Conservation (phyloP, 1,284 basidiomycete species). For the Earliella scabrosa region DNA sequence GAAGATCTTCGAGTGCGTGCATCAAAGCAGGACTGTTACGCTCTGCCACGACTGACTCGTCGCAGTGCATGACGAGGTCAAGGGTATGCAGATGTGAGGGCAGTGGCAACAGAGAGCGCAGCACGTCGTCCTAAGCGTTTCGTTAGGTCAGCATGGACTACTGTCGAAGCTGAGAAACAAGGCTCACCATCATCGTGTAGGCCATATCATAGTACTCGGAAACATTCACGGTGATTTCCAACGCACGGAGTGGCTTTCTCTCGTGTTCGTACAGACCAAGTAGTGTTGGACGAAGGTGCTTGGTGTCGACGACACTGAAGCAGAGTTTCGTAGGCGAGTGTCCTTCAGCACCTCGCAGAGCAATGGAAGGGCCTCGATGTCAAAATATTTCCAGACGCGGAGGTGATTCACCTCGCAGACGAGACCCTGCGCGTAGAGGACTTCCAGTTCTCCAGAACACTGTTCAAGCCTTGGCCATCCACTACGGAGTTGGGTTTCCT, state of each 20-base stretch:
- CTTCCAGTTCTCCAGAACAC: neutral
- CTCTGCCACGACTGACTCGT: too few species aligned
- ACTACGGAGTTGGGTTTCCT: neutral
- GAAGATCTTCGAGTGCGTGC: neutral
- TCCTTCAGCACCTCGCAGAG: neutral
- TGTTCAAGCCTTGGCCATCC: neutral
- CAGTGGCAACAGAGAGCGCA: neutral
- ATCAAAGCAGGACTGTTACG: neutral
- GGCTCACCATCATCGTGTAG: neutral
- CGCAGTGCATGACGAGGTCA: neutral
- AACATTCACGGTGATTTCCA: neutral
- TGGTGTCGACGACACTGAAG: neutral
- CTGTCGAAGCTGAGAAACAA: neutral
- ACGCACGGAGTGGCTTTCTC: neutral
- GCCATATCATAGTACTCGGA: neutral
- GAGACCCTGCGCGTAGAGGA: neutral
- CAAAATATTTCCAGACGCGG: neutral
- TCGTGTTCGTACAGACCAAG: neutral
- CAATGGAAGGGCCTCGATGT: neutral
- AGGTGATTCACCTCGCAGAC: neutral
- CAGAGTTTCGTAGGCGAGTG: neutral
- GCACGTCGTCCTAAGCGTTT: neutral
- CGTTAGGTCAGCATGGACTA: neutral
- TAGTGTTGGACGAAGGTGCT: neutral
- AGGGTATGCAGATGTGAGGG: neutral